Percentiles rank a stretch among this genome's conserved stretches.
Conservation (phyloP, 306 rosid genomes). For the Rosa persica region DNA sequence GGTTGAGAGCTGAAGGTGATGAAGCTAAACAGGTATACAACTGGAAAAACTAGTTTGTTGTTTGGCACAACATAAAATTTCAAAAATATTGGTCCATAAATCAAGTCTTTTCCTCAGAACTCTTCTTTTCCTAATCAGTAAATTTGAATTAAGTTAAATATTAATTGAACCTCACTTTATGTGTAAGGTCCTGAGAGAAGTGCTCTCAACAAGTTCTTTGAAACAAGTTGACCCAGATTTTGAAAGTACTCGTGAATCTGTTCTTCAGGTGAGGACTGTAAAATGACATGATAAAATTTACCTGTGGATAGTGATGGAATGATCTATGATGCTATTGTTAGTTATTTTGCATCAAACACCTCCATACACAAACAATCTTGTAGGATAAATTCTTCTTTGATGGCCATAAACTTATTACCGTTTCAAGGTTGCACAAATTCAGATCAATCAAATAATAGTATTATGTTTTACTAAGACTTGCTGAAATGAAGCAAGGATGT, state of each 20-base stretch:
- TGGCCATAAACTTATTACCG: not conserved
- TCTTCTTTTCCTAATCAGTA: not conserved
- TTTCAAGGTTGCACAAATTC: not conserved
- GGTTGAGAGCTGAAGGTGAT: slow-evolving; percentile 69
- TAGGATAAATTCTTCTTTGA: not conserved
- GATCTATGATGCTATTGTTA: not conserved
- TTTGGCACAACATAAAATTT: not conserved
- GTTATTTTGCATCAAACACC: not conserved
- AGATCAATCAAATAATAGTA: not conserved
- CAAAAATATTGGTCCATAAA: not conserved
- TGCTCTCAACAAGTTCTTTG: slow-evolving; percentile 55
- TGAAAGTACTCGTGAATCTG: slow-evolving; percentile 65
- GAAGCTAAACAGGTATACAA: slow-evolving; percentile 69
- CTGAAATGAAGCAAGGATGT: slow-evolving; percentile 1
- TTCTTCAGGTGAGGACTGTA: slow-evolving; percentile 66
- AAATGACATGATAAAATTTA: not conserved
- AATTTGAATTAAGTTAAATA: not conserved
- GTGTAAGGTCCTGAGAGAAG: slow-evolving; percentile 66
- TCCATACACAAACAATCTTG: not conserved
- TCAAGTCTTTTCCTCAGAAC: not conserved
- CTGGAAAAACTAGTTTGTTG: slow-evolving; percentile 11
- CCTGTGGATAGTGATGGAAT: slow-evolving; percentile 1
- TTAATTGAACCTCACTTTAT: slow-evolving; percentile 12
- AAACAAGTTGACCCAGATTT: slow-evolving; percentile 64
- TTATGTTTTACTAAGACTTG: not conserved